Percentiles rank a stretch among this genome's conserved stretches.
Conservation (phyloP, 495 filamentous ascomycete species). For the Gamarada debralockiae region DNA sequence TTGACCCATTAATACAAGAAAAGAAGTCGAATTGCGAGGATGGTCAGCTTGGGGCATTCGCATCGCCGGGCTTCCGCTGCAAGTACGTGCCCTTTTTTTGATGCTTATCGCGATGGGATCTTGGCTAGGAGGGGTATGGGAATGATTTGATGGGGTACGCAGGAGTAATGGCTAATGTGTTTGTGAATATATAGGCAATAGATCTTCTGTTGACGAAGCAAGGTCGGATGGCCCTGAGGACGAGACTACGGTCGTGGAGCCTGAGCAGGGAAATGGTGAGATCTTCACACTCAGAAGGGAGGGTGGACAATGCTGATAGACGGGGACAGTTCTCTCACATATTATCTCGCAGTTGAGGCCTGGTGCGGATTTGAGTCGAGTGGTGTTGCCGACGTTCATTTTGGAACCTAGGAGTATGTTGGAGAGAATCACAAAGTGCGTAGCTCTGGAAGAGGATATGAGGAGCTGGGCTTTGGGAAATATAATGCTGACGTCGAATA, state of each 20-base stretch:
- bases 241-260: constrained; percentile 70
- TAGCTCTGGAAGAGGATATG: neutral
- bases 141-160: neutral
- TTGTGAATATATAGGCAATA: constrained; percentile 36
- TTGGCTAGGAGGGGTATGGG: neutral
- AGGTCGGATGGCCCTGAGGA: constrained; percentile 49
- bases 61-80: constrained; percentile 27
- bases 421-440: constrained; percentile 96
- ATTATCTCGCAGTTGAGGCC: constrained; percentile 97
- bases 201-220: constrained; percentile 39
- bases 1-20: neutral
- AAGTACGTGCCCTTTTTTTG: constrained; percentile 17
- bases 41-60: constrained; percentile 22
- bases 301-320: neutral
- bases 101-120: neutral
- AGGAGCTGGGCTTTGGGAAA: neutral
- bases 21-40: constrained; percentile 7
- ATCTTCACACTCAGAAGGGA: neutral
- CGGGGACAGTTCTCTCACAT: constrained; percentile 70
- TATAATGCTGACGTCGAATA: constrained; percentile 34
- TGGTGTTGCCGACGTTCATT: constrained; percentile 96
- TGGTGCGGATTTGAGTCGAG: constrained; percentile 90
- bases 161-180: constrained; percentile 2
- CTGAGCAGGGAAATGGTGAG: constrained; percentile 69
- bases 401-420: constrained; percentile 96